Base-by-base conservation (phyloP, 2,329 filamentous ascomycete genomes). In the Clathrospora elynae region DNA sequence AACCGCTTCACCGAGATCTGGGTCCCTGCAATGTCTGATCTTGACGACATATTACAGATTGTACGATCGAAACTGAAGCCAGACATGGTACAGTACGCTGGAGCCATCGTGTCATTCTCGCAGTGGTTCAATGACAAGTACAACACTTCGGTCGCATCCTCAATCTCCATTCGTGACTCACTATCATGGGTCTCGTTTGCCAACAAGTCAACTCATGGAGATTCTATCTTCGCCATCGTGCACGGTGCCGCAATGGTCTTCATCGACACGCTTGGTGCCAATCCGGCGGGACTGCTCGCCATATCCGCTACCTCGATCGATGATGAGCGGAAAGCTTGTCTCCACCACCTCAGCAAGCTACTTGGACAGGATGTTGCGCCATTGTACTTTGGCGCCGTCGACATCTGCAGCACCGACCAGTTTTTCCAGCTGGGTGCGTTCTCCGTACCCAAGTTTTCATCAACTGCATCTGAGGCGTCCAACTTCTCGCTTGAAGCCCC, bases 1-100 rank as follows among this genome's bases (percentile, higher is more conserved):
- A 99, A 99, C 67, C 88, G 93, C 47, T 96, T 99, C 67, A 99
- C 93, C 0, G 93, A 99, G 71, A 96, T 99, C 6, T 99, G 93
- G 93, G 93, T 97, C 0, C 90, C 93, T 1, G 82, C 91, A 1
- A 75, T 97, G 45, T 90, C 90, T 1, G 88, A 92, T 46, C 81
- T 83, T 36, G 85, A 90, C 19, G 95, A 99, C 64, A 85, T 97
- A 22, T 73, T 90, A 13, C 87, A 95, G 29, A 99, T 99, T 54
- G 83, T 97, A 11, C 75, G 79, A 36, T 83, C 85, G 9, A 96
- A 95, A 67, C 76, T 99, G 12, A 71, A 71, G 3, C 67, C 76
- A 0, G 71, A 74, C 11, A 77, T 80, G 5, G 78, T 80, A 51
- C 63, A 75, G 1, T 78, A 87, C 52, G 83, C 90, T 0, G 74